These are phyloP conservation scores for Alternaria infectoria DNA, from an alignment of 2,329 filamentous ascomycete genomes.

Conservation along the genomic window DNA sequence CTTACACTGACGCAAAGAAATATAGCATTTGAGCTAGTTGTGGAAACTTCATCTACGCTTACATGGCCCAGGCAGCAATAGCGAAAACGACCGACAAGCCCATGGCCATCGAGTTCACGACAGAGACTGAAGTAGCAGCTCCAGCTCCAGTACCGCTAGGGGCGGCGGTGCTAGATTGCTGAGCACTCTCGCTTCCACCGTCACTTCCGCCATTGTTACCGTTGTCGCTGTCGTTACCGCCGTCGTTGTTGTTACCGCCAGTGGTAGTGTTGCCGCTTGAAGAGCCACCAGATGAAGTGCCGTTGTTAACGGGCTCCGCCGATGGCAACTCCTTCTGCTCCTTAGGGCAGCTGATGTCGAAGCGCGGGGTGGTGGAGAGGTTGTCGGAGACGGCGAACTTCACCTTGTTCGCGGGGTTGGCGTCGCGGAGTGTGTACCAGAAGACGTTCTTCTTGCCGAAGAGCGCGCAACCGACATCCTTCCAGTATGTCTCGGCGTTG, in stretches of 20 bases:
- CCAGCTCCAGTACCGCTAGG: constrained; percentile 12
- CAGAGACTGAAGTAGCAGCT: constrained; percentile 21
- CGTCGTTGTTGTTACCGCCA: constrained; percentile 2
- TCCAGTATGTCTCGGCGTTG: constrained; percentile 44
- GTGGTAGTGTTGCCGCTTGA: constrained; percentile 17
- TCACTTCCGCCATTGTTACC: neutral
- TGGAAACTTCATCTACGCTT: neutral
- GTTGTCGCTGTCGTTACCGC: neutral
- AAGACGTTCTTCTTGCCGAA: constrained; percentile 44
- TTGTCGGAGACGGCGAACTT: constrained; percentile 65
- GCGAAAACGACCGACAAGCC: constrained; percentile 35
- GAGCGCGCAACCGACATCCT: constrained; percentile 41
- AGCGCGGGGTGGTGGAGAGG: constrained; percentile 59
- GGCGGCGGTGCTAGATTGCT: neutral
- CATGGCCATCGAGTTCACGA: constrained; percentile 33
- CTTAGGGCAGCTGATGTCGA: constrained; percentile 59
- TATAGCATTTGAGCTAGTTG: neutral
- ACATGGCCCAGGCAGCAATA: constrained; percentile 32
- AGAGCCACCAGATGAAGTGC: constrained; percentile 16
- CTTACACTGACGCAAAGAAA: constrained; percentile 4
- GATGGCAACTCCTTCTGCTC: constrained; percentile 21
- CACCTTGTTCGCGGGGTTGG: constrained; percentile 63
- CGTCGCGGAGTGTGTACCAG: constrained; percentile 46
- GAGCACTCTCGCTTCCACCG: neutral
- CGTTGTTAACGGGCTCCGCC: constrained; percentile 22